Conservation (phyloP, 176 grass and related monocot species). For the Zea mays region DNA sequence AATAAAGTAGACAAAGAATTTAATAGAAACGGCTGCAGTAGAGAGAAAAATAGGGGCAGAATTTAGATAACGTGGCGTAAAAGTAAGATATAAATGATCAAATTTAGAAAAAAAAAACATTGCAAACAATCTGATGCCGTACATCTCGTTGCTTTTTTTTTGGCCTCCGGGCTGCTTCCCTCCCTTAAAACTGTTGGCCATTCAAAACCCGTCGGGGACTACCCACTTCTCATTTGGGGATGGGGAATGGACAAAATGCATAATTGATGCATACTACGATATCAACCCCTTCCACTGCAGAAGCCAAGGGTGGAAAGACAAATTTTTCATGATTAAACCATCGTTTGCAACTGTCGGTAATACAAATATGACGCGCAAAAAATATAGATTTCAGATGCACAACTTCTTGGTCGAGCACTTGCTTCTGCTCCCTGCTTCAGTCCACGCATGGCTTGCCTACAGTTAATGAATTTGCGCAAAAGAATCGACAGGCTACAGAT, state of each 20-base stretch:
- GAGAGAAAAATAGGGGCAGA: too few relatives aligned
- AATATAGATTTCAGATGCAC: conserved; percentile 18
- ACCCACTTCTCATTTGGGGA: too few relatives aligned
- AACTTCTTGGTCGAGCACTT: neutral
- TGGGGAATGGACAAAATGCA: neutral
- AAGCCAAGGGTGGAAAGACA: neutral
- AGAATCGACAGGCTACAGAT: conserved; percentile 31
- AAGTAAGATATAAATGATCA: too few relatives aligned
- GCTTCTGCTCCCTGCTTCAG: conserved; percentile 10
- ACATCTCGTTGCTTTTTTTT: too few relatives aligned
- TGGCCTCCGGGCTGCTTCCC: too few relatives aligned
- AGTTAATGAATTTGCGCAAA: conserved; percentile 13
- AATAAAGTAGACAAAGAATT: too few relatives aligned
- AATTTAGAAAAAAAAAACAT: too few relatives aligned
- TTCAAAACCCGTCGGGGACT: too few relatives aligned
- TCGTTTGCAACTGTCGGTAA: neutral
- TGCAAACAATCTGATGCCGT: too few relatives aligned
- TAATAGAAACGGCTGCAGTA: too few relatives aligned
- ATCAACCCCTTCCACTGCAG: neutral
- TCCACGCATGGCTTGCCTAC: neutral
- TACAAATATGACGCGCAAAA: neutral
- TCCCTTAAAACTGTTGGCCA: too few relatives aligned
- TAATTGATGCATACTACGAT: neutral
- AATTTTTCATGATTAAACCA: neutral
- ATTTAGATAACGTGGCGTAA: too few relatives aligned